Conservation (phyloP, 2,329 filamentous ascomycete species). For the Aspergillus sp. region DNA sequence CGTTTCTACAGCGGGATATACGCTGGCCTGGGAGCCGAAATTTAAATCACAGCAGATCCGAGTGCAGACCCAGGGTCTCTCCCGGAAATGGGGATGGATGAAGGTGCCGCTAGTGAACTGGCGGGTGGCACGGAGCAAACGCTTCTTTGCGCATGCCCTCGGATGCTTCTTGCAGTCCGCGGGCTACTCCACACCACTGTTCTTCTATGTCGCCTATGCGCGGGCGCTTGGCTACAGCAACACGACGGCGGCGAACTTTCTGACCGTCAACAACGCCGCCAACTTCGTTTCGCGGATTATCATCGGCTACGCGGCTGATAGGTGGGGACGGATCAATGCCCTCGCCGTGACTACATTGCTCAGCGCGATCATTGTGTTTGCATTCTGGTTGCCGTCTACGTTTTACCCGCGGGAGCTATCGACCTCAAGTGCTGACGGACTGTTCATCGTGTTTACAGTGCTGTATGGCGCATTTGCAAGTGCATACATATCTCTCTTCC, state of each 20-base stretch:
- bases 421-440: conserved; percentile 13
- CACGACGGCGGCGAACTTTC: conserved; percentile 37
- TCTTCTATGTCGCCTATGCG: conserved; percentile 41
- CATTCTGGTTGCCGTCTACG: conserved; percentile 25
- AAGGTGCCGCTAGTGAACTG: conserved; percentile 33
- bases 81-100: conserved; percentile 16
- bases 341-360: conserved; percentile 33
- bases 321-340: conserved; percentile 40
- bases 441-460: conserved; percentile 34
- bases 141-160: conserved; percentile 37
- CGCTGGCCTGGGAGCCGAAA: conserved; percentile 29
- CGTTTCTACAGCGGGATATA: conserved; percentile 24
- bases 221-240: conserved; percentile 38
- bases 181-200: conserved; percentile 40
- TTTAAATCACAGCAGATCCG: conserved; percentile 20
- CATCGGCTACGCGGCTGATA: conserved; percentile 40
- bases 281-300: conserved; percentile 40
- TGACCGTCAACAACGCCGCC: conserved; percentile 41
- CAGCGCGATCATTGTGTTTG: conserved; percentile 28
- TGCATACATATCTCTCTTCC: conserved; percentile 41
- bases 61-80: conserved; percentile 13
- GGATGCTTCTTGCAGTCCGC: conserved; percentile 38
- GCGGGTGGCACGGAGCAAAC: conserved; percentile 22
- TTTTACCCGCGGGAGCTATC: conserved; percentile 8
- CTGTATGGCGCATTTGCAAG: conserved; percentile 38